Base-by-base conservation (phyloP, 2,329 filamentous ascomycete species). In the Acephala macrosclerotiorum region DNA sequence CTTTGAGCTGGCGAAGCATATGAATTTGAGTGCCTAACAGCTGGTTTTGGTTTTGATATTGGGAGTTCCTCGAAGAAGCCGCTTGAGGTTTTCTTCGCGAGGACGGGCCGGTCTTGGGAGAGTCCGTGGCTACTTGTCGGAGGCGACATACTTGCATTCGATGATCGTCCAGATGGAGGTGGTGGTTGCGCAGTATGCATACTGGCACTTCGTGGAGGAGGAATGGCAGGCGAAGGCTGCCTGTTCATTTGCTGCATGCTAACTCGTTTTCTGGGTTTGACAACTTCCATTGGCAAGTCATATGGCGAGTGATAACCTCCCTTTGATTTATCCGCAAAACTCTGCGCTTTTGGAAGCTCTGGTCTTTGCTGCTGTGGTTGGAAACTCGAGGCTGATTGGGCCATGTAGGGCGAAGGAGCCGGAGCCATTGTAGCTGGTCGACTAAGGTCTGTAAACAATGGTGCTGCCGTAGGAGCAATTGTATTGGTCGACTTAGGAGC, bases 221-320 rank as follows among this genome's bases (percentile, higher is more conserved):
- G 67, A 33, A 58, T 66, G 49, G 79, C 68, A 72, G 60, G 66
- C 68, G 42, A 66, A 64, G 38, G 55, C 20, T 62, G 57, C 56
- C 67, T 66, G 53, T 68, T 71, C 67, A 75, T 70, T 61, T 74
- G 70, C 51, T 87, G 87, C 73, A 85, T 83, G 73, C 85, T 88
- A 6, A 82, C 77, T 60, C 90, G 83, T 81, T 91, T 90, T 84
- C 74, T 91, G 29, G 84, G 88, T 71, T 91, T 91, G 33, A 91
- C 86, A 35, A 99, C 86, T 62, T 97, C 95, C 79, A 96, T 92
- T 3, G 96, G 96, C 22, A 99, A 83, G 79, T 99, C 96, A 74
- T 97, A 99, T 0, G 96, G 96, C 22, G 95, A 98, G 58, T 91
- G 86, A 77, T 99, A 99, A 8, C 95, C 94, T 63, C 92, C 92